Percentiles rank a stretch among this genome's conserved stretches.
These are phyloP conservation scores for Botrytis sinoallii DNA, from an alignment of 2,329 filamentous ascomycete genomes.

Conservation along the genomic window DNA sequence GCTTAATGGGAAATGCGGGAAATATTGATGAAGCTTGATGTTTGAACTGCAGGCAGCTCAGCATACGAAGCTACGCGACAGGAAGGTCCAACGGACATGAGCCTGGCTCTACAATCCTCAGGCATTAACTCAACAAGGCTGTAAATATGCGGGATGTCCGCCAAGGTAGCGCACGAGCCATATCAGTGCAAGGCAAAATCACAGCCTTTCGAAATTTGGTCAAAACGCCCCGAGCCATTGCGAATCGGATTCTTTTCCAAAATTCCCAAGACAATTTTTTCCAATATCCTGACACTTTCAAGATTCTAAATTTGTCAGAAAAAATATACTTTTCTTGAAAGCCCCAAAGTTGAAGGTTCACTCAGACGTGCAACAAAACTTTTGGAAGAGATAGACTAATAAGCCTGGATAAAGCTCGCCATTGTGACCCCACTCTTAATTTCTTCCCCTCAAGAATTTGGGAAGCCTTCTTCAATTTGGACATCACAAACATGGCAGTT, in stretches of 20 bases:
- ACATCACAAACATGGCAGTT: constrained; percentile 30
- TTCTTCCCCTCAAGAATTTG: constrained; percentile 7
- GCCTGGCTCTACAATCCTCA: constrained; percentile 7
- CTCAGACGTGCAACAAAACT: constrained; percentile 1
- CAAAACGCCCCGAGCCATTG: background rate
- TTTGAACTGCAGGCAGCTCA: constrained; percentile 30
- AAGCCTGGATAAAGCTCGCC: constrained; percentile 11
- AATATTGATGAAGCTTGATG: constrained; percentile 24
- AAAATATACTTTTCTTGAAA: background rate
- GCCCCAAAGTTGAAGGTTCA: background rate
- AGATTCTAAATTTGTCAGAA: background rate
- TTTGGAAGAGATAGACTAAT: background rate
- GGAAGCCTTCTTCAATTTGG: constrained; percentile 14
- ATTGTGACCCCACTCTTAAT: constrained; percentile 14
- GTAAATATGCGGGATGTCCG: background rate
- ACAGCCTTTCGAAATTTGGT: background rate
- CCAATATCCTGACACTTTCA: background rate
- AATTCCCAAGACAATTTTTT: background rate
- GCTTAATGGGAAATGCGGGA: constrained; percentile 22
- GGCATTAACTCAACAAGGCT: constrained; percentile 16
- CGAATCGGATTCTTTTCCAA: background rate
- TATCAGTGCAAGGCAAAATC: background rate
- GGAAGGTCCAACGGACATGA: constrained; percentile 14
- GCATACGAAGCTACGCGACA: constrained; percentile 32
- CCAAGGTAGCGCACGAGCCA: background rate